These are phyloP conservation scores for Pichia sp. DNA, from an alignment of 1,139 yeast species.

Conservation along the genomic window DNA sequence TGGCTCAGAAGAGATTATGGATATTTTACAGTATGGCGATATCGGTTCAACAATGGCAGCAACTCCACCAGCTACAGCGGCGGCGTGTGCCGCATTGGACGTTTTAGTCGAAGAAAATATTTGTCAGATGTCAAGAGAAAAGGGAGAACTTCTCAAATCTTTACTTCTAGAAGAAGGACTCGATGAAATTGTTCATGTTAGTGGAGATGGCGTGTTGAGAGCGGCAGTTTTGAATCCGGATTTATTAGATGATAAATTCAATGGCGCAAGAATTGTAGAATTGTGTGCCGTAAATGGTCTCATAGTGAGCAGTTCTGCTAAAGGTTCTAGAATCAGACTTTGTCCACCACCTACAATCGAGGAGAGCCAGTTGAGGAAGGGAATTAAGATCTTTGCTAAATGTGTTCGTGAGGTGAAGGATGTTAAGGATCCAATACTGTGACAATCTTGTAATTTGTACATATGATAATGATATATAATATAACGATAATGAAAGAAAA, in stretches of 20 bases:
- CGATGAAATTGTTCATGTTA: constrained; percentile 1
- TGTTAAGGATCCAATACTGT: constrained; percentile 16
- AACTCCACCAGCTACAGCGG: constrained; percentile 86
- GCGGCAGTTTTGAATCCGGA: constrained; percentile 78
- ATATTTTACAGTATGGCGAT: constrained; percentile 77
- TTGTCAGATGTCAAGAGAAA: constrained; percentile 57
- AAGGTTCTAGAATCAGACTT: constrained; percentile 81
- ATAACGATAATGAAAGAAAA: no score
- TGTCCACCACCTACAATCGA: constrained; percentile 90
- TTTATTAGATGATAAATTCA: constrained; percentile 41
- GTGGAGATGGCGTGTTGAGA: constrained; percentile 57
- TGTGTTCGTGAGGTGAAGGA: constrained; percentile 13
- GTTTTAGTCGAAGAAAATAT: constrained; percentile 79
- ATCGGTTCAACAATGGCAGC: constrained; percentile 97
- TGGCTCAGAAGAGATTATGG: constrained; percentile 59
- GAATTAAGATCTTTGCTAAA: constrained; percentile 39
- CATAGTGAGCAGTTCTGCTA: constrained; percentile 86
- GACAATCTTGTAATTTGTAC: no score
- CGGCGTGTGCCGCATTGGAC: constrained; percentile 83
- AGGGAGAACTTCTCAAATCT: constrained; percentile 60
- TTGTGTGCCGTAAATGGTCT: constrained; percentile 81
- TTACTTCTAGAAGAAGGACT: constrained; percentile 46
- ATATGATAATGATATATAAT: no score
- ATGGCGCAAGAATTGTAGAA: constrained; percentile 88
- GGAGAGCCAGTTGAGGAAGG: constrained; percentile 68